Conservation (phyloP, 129 eudicot species). For the Ambrosia artemisiifolia region DNA sequence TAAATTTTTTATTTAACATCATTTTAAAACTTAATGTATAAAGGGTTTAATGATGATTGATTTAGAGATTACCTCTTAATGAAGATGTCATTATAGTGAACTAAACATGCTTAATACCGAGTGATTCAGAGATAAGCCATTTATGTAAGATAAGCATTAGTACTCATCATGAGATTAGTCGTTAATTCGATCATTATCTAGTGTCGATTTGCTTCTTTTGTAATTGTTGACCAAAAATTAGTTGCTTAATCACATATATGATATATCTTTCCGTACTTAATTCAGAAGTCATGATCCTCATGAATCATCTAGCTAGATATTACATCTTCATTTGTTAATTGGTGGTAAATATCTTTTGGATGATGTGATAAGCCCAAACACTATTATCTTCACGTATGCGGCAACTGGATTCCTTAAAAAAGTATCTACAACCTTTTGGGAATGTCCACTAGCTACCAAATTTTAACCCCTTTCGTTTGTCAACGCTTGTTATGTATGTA, state of each 20-base stretch:
- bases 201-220: background rate
- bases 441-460: slow-evolving; percentile 15
- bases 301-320: background rate
- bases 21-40: no score
- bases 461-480: slow-evolving; percentile 11
- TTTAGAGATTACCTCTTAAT: no score
- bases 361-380: slow-evolving; percentile 33
- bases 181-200: background rate
- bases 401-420: slow-evolving; percentile 11
- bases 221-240: background rate
- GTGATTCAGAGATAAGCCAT: no score
- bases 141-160: no score
- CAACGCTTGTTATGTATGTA: slow-evolving; percentile 7
- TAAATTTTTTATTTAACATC: no score
- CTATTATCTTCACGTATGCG: slow-evolving; percentile 9
- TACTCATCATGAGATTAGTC: no score
- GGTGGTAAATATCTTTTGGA: slow-evolving; percentile 34
- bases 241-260: no score
- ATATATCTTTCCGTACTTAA: no score
- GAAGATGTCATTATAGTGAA: no score
- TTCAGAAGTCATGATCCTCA: no score
- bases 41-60: no score
- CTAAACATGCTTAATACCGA: no score
- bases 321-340: background rate
- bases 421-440: slow-evolving; percentile 21